Evolutionary conservation across 768 basidiomycete genomes (phyloP).

Genomic region (Leucocoprinus sp.): DNA sequence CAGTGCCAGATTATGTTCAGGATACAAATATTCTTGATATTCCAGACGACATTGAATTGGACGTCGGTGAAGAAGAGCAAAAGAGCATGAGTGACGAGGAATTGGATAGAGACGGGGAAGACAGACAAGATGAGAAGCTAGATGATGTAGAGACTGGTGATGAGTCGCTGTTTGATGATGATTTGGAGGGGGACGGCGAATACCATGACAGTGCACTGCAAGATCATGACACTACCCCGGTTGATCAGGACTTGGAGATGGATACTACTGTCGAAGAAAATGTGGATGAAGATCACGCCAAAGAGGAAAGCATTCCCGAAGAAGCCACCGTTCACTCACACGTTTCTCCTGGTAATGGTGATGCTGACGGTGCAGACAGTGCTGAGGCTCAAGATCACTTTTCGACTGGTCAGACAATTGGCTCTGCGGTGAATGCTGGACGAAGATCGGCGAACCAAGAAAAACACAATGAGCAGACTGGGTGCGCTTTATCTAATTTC

Average conservation of each 20-base stretch:
- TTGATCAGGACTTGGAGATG: conserved; percentile 26
- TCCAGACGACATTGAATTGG: conserved; percentile 78
- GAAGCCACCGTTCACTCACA: conserved; percentile 35
- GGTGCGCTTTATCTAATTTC: conserved; percentile 20
- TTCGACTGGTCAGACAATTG: conserved; percentile 19
- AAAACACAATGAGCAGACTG: conserved; percentile 21
- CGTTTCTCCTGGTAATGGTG: conserved; percentile 33
- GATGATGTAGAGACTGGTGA: conserved; percentile 18
- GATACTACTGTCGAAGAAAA: conserved; percentile 19
- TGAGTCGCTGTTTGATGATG: conserved; percentile 54
- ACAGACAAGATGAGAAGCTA: conserved; percentile 27
- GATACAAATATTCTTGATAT: conserved; percentile 83
- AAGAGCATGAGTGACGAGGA: conserved; percentile 28
- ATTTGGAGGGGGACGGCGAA: conserved; percentile 57
- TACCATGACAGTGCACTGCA: conserved; percentile 23
- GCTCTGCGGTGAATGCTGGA: conserved; percentile 5
- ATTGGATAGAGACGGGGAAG: conserved; percentile 72
- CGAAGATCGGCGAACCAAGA: conserved; percentile 18
- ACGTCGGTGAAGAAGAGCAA: conserved; percentile 26
- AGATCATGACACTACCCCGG: conserved; percentile 24
- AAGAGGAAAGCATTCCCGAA: conserved; percentile 24
- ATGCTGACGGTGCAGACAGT: conserved; percentile 23
- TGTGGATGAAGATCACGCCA: conserved; percentile 25
- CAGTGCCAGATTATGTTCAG: conserved; percentile 67
- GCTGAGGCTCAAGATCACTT: conserved; percentile 12